phyloP scores from a whole-genome alignment of 1,139 yeast genomes.

The Petasospora fabianii region DNA sequence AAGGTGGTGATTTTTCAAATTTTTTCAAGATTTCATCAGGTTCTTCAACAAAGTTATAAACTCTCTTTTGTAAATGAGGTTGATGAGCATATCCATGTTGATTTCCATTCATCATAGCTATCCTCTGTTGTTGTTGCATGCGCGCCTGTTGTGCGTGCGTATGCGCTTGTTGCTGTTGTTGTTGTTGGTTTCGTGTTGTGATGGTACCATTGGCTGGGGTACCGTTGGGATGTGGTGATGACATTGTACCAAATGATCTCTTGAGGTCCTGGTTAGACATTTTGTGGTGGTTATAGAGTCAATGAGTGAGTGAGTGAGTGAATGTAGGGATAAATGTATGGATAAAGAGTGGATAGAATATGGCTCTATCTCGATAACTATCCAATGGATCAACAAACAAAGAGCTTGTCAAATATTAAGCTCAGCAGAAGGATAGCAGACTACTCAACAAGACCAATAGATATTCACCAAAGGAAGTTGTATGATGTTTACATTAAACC shows the following conservation, averaged over 20 bases:
- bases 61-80: constrained; percentile 22
- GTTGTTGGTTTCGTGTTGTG: constrained; percentile 20
- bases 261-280: constrained; percentile 16
- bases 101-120: constrained; percentile 41
- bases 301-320: background rate
- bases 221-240: constrained; percentile 23
- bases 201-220: constrained; percentile 16
- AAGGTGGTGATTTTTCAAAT: constrained; percentile 74
- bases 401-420: too few relatives aligned
- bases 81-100: constrained; percentile 31
- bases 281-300: background rate
- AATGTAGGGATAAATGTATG: background rate
- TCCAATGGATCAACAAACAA: too few relatives aligned
- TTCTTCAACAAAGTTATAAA: constrained; percentile 63
- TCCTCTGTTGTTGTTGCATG: constrained; percentile 34
- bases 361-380: too few relatives aligned
- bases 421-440: too few relatives aligned
- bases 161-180: constrained; percentile 27
- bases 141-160: constrained; percentile 34
- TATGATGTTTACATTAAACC: too few relatives aligned
- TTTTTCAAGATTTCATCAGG: constrained; percentile 73
- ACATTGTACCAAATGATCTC: constrained; percentile 23
- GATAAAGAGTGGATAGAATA: background rate
- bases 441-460: too few relatives aligned
- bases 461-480: too few relatives aligned